Conservation (phyloP, 176 grass and related monocot genomes). For the Ampelocalamus luodianensis region DNA sequence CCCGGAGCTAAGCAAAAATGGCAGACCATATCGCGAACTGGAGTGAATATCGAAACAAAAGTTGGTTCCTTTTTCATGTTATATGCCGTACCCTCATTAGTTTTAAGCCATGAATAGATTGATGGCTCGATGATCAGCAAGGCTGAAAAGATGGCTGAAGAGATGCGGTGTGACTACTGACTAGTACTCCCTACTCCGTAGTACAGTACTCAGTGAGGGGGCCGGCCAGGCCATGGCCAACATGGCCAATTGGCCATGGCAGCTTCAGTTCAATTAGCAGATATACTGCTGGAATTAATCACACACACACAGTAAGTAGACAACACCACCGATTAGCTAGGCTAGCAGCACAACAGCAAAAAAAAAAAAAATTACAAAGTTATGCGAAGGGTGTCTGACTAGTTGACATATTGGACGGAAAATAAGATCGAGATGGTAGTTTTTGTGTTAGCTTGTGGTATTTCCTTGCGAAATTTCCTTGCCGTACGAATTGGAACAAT, state of each 20-base stretch:
- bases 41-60: background rate
- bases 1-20: background rate
- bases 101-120: background rate
- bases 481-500: background rate
- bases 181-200: too few relatives aligned
- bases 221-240: too few relatives aligned
- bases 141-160: too few relatives aligned
- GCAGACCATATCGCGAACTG: background rate
- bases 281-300: background rate
- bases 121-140: background rate
- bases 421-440: background rate
- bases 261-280: background rate
- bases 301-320: background rate
- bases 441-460: background rate
- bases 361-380: too few relatives aligned
- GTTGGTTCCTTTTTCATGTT: background rate
- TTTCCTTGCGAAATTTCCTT: background rate
- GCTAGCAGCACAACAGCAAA: background rate
- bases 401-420: background rate
- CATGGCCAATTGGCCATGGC: too few relatives aligned
- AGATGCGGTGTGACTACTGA: too few relatives aligned
- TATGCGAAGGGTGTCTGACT: too few relatives aligned
- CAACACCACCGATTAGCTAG: background rate
- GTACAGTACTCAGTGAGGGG: too few relatives aligned
- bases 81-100: background rate